Conservation (phyloP, 192 early-diverging fungal genomes). For the Backusella psychrophila region DNA sequence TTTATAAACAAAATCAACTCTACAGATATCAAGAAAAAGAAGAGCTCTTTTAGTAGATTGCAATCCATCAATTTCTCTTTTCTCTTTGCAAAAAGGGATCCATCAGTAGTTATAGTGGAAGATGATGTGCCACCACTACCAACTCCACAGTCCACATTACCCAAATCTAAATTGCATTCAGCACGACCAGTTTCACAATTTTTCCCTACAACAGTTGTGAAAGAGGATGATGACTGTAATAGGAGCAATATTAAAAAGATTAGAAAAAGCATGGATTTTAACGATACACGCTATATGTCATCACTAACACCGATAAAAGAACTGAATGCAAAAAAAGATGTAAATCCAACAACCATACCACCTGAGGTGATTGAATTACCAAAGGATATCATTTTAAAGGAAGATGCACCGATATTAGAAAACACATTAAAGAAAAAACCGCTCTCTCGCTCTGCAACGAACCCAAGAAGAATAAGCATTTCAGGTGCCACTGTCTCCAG, state of each 20-base stretch:
- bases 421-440: neutral
- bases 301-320: neutral
- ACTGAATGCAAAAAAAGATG: neutral
- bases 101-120: neutral
- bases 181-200: neutral
- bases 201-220: neutral
- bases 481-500: neutral
- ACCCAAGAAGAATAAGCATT: neutral
- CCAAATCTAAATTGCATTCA: neutral
- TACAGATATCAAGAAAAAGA: neutral
- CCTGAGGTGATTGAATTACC: neutral
- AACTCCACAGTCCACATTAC: neutral
- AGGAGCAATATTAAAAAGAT: neutral
- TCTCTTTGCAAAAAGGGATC: neutral
- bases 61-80: neutral
- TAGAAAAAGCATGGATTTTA: neutral
- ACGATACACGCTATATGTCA: neutral
- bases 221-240: neutral
- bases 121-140: neutral
- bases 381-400: neutral
- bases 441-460: neutral
- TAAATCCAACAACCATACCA: neutral
- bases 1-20: constrained; percentile 5
- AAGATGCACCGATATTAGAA: neutral
- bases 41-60: neutral